phyloP scores from a whole-genome alignment of 441 rosid genomes.

The Raphanus hybrid region DNA sequence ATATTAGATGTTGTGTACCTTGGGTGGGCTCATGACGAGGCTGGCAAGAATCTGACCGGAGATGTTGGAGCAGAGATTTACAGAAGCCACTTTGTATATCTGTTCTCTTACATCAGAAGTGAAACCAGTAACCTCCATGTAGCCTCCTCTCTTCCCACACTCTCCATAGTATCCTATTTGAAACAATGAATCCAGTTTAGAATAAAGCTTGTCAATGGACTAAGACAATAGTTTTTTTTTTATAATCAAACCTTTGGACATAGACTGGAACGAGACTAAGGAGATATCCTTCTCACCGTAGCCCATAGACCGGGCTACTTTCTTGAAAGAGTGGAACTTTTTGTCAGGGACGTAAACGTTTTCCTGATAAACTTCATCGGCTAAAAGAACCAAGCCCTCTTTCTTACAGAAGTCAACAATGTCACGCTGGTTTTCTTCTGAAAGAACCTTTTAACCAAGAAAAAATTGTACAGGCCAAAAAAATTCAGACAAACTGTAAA shows the following conservation, averaged over 20 bases:
- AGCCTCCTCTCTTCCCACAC: slow-evolving; percentile 99
- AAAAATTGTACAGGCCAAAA: background rate
- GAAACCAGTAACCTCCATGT: slow-evolving; percentile 97
- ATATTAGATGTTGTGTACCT: slow-evolving; percentile 53
- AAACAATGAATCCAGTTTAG: background rate
- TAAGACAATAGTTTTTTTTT: background rate
- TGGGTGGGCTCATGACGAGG: slow-evolving; percentile 98
- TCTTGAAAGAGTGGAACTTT: slow-evolving; percentile 91
- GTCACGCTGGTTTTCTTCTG: slow-evolving; percentile 80
- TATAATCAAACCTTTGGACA: slow-evolving; percentile 74
- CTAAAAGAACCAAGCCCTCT: slow-evolving; percentile 93
- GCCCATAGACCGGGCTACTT: slow-evolving; percentile 87
- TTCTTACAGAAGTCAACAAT: slow-evolving; percentile 90
- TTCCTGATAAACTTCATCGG: slow-evolving; percentile 97
- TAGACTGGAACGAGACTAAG: slow-evolving; percentile 89
- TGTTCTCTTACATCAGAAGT: slow-evolving; percentile 82
- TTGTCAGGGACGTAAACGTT: slow-evolving; percentile 90
- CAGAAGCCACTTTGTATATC: slow-evolving; percentile 95
- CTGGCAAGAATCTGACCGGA: slow-evolving; percentile 97
- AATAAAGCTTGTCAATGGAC: background rate
- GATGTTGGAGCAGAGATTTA: slow-evolving; percentile 94
- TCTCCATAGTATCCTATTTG: slow-evolving; percentile 87
- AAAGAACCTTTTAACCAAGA: slow-evolving; percentile 58
- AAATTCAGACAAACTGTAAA: slow-evolving; percentile 21
- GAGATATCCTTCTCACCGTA: slow-evolving; percentile 75